A percentile compares a stretch with the other conserved stretches of the same genome.
Evolutionary conservation across 75 land plant genomes (phyloP).

Genomic region (Sequoia sempervirens): DNA sequence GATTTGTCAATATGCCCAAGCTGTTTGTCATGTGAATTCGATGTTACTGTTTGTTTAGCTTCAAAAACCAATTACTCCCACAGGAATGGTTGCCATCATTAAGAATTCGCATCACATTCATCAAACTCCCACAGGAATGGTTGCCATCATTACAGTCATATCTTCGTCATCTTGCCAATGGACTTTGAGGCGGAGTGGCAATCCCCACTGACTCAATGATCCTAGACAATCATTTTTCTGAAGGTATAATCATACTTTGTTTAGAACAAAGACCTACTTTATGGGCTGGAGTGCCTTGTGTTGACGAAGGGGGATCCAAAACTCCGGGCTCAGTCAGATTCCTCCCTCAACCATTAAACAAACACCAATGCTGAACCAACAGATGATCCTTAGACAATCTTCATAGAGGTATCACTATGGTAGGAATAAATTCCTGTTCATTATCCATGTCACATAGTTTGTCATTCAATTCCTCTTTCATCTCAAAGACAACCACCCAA

Average conservation of each 20-base stretch:
- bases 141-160: neutral
- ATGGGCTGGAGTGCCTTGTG: neutral
- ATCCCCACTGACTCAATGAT: neutral
- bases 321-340: neutral
- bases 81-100: neutral
- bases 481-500: neutral
- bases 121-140: too few relatives aligned
- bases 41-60: neutral
- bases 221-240: neutral
- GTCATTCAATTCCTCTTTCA: neutral
- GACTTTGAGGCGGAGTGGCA: neutral
- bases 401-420: neutral
- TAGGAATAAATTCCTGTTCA: neutral
- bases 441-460: neutral
- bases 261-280: neutral
- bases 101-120: too few relatives aligned
- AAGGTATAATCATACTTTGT: neutral
- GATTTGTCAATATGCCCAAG: neutral
- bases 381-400: neutral
- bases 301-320: neutral
- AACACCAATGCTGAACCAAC: neutral
- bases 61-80: neutral
- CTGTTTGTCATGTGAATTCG: neutral
- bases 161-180: neutral
- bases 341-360: neutral